These are phyloP conservation scores for Paxillus ammoniavirescens DNA, from an alignment of 768 basidiomycete genomes.

Conservation along the genomic window DNA sequence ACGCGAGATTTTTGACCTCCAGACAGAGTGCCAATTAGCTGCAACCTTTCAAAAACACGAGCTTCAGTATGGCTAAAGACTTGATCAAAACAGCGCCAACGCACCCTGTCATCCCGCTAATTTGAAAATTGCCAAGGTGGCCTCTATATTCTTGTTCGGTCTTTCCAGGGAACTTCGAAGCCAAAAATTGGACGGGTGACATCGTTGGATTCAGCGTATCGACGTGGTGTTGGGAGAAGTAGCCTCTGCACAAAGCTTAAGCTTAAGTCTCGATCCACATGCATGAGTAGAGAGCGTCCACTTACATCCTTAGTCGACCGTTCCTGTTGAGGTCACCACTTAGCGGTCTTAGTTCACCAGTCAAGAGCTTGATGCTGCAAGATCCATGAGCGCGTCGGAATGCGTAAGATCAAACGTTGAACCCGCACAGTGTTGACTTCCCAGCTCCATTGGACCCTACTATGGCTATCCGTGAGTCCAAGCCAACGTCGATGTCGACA, in stretches of 20 bases:
- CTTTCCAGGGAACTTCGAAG: slow-evolving; percentile 88
- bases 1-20: slow-evolving; percentile 98
- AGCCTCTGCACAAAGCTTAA: slow-evolving; percentile 50
- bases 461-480: slow-evolving; percentile 94
- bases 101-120: slow-evolving; percentile 92
- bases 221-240: slow-evolving; percentile 96
- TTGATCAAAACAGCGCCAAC: slow-evolving; percentile 12
- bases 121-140: slow-evolving; percentile 97
- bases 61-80: background rate
- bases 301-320: slow-evolving; percentile 86
- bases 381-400: slow-evolving; percentile 4
- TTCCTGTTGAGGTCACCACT: slow-evolving; percentile 85
- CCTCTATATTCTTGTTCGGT: slow-evolving; percentile 93
- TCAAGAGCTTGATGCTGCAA: slow-evolving; percentile 76
- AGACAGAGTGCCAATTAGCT: slow-evolving; percentile 86
- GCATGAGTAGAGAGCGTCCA: slow-evolving; percentile 3
- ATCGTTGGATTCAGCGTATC: slow-evolving; percentile 82
- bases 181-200: slow-evolving; percentile 93
- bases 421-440: slow-evolving; percentile 85
- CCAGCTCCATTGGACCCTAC: slow-evolving; percentile 96
- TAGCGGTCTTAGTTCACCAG: slow-evolving; percentile 17
- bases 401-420: background rate
- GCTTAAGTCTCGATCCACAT: slow-evolving; percentile 1
- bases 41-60: slow-evolving; percentile 48
- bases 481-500: slow-evolving; percentile 86